Base-by-base conservation (phyloP, 805 yeast genomes). In the Metschnikowia reukaufii region DNA sequence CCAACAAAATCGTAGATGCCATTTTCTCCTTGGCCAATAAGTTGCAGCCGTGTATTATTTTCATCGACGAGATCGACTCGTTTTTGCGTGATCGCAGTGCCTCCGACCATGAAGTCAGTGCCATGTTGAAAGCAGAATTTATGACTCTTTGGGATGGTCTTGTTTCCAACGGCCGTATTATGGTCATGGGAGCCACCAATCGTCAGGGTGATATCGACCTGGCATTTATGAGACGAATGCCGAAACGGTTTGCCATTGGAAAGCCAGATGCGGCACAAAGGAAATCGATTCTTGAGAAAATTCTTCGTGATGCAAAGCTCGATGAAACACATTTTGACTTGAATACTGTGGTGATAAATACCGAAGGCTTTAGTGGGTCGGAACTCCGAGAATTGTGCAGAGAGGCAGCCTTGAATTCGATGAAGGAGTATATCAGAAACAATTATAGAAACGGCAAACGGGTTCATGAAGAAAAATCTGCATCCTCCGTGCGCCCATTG, bases 121-220 rank as follows among this genome's bases (percentile, higher is more conserved):
- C 97, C 0, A 84, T 86, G 78, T 73, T 92, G 51, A 92, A 92
- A 67, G 96, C 98, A 0, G 98, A 92, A 66, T 94, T 92, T 61
- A 92, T 92, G 97, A 89, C 97, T 0, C 70, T 92, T 42, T 92
- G 98, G 98, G 99, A 92, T 65, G 99, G 99, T 0, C 72, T 92
- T 27, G 68, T 79, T 6, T 77, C 86, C 8, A 80, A 83, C 49
- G 96, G 96, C 1, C 75, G 96, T 39, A 79, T 94, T 4, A 70
- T 92, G 71, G 89, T 92, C 2, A 77, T 92, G 58, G 99, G 98
- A 2, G 98, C 98, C 8, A 92, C 99, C 0, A 92, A 92, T 64
- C 75, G 99, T 54, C 90, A 94, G 35, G 78, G 79, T 50, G 99
- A 92, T 63, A 92, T 92, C 37, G 99, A 92, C 62, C 78, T 80